Base-by-base conservation (phyloP, 2,329 filamentous ascomycete genomes). In the Rhinocladiella mackenziei region DNA sequence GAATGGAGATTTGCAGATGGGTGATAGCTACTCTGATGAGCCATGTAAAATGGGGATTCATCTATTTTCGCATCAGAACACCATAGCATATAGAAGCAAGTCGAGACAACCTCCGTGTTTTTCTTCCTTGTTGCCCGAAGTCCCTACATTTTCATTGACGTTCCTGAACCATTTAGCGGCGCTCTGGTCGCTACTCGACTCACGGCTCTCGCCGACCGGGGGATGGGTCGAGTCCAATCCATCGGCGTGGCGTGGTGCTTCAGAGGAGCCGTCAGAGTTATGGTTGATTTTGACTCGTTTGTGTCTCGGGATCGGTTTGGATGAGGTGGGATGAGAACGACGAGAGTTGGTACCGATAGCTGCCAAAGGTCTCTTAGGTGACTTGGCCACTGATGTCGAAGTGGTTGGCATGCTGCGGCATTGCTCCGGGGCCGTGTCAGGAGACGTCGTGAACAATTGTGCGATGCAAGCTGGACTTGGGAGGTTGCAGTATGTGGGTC, bases 1-100 rank as follows among this genome's bases (percentile, higher is more conserved):
- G 53, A 52, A 33, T 46, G 46, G 11, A 54, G 33, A 36, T 51
- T 48, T 8, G 20, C 40, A 10, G 22, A 19, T 10, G 40, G 48
- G 22, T 41, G 45, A 39, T 48, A 51, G 39, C 36, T 56, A 28
- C 43, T 43, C 28, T 56, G 52, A n/a, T 44, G 48, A 20, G 42
- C 39, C 18, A 65, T 53, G 40, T 60, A 65, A 53, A 65, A 66
- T 33, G 64, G 64, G 33, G 61, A 57, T 45, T 65, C 64, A 51
- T 63, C 64, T 66, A 34, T 53, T 9, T 23, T 18, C 25, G 22
- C 17, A 25, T 45, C 30, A 50, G 43, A 14, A 19, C 15, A 40
- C 18, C 28, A 47, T 17, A 19, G 5, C n/a, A n/a, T 17, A 19
- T 19, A 13, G 15, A 29, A 25, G 19, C 10, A 2, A 19, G 7